These are phyloP conservation scores for Neobulgaria alba DNA, from an alignment of 2,329 filamentous ascomycete species.

Conservation along the genomic window DNA sequence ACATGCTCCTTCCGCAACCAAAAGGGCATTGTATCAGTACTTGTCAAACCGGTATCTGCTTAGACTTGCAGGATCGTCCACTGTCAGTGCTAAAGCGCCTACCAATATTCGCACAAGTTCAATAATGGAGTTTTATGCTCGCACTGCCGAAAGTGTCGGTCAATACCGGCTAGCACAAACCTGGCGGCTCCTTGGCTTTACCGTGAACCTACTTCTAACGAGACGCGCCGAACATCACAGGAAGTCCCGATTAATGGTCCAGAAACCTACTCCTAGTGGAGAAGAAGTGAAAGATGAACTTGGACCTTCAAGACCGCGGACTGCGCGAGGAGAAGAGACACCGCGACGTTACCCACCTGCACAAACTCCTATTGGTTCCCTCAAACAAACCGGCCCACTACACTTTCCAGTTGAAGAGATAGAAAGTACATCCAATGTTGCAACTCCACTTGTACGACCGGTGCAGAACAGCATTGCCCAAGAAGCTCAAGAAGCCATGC, in stretches of 20 bases:
- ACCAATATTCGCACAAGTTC: conserved; percentile 33
- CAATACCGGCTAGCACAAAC: conserved; percentile 55
- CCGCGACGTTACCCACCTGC: conserved; percentile 16
- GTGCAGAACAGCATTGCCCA: conserved; percentile 29
- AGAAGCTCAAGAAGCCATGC: conserved; percentile 19
- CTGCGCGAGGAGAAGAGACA: conserved; percentile 18
- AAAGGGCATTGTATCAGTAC: conserved; percentile 45
- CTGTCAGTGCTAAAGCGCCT: background rate
- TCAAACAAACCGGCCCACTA: conserved; percentile 12
- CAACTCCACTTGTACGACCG: conserved; percentile 50
- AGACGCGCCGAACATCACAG: conserved; percentile 50
- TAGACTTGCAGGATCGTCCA: conserved; percentile 31
- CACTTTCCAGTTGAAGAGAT: conserved; percentile 34
- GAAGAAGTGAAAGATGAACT: conserved; percentile 22
- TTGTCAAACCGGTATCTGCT: conserved; percentile 49
- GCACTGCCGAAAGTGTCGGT: conserved; percentile 46
- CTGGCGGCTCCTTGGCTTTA: conserved; percentile 53
- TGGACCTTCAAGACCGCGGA: conserved; percentile 3
- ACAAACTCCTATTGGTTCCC: conserved; percentile 9
- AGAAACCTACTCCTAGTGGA: conserved; percentile 19
- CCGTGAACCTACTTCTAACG: conserved; percentile 44
- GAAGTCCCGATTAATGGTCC: conserved; percentile 34
- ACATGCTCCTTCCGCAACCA: conserved; percentile 42
- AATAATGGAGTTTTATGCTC: conserved; percentile 49
- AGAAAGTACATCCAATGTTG: conserved; percentile 54